Percentiles rank a stretch among this genome's conserved stretches.
phyloP scores from a whole-genome alignment of 495 filamentous ascomycete genomes.

The Daldinia caldariorum region DNA sequence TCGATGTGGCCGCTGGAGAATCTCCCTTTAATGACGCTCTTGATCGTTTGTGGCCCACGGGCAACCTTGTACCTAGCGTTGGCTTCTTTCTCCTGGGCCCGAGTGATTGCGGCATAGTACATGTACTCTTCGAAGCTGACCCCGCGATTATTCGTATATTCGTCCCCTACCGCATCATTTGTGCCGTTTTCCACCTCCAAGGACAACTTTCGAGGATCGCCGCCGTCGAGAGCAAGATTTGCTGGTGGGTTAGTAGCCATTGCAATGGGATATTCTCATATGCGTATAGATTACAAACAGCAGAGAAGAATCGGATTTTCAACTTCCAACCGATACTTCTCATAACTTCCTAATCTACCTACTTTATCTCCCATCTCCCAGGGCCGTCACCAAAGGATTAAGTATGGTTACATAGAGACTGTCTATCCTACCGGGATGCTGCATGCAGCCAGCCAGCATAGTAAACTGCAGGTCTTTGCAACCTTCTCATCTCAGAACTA shows the following conservation, averaged over 20 bases:
- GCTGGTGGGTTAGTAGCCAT: conserved; percentile 32
- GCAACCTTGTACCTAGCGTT: conserved; percentile 44
- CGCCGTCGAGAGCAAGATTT: conserved; percentile 33
- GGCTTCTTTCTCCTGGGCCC: conserved; percentile 54
- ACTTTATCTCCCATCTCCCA: neutral
- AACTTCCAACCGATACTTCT: neutral
- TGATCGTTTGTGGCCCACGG: conserved; percentile 44
- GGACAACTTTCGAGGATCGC: conserved; percentile 23
- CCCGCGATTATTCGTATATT: neutral
- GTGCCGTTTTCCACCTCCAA: conserved; percentile 9
- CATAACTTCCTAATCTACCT: neutral
- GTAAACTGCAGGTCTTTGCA: conserved; percentile 9
- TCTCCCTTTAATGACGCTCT: conserved; percentile 42
- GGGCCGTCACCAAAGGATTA: neutral
- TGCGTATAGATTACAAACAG: neutral
- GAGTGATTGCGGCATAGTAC: conserved; percentile 60
- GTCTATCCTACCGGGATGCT: neutral
- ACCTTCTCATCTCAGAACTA: conserved; percentile 31
- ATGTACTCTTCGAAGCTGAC: conserved; percentile 61
- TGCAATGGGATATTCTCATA: neutral
- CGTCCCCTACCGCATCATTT: conserved; percentile 6
- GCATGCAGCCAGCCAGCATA: neutral
- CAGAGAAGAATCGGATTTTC: neutral
- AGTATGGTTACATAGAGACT: neutral
- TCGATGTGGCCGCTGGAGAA: conserved; percentile 42